Conservation (phyloP, 1,284 basidiomycete species). For the Sparassis latifolia region DNA sequence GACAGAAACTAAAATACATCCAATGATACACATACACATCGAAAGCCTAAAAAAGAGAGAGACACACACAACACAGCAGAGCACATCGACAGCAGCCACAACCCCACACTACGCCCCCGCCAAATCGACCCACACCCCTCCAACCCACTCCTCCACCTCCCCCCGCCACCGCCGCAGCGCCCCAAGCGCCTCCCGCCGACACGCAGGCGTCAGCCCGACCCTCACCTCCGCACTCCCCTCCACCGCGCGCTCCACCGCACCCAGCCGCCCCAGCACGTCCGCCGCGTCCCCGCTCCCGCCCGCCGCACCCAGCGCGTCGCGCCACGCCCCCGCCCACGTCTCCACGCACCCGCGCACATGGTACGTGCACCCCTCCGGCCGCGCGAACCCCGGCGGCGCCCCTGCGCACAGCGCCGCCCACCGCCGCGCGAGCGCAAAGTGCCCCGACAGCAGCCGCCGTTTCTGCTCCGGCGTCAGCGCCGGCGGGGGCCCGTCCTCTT, state of each 20-base stretch:
- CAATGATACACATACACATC: too few relatives aligned
- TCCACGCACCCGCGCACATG: conserved; percentile 24
- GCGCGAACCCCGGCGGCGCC: conserved; percentile 19
- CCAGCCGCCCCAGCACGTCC: conserved; percentile 26
- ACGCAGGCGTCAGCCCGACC: conserved; percentile 22
- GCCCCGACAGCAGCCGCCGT: conserved; percentile 23
- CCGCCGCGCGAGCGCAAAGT: conserved; percentile 22
- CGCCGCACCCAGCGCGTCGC: conserved; percentile 13
- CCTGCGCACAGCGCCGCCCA: conserved; percentile 21
- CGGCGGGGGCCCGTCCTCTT: conserved; percentile 2
- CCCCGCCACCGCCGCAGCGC: conserved; percentile 23
- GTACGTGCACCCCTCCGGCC: conserved; percentile 25
- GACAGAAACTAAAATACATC: too few relatives aligned
- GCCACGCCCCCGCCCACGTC: conserved; percentile 24
- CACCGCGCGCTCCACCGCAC: conserved; percentile 20
- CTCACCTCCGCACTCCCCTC: conserved; percentile 17
- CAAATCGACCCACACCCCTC: not conserved
- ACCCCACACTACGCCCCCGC: too few relatives aligned
- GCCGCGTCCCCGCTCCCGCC: conserved; percentile 12
- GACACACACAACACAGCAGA: too few relatives aligned
- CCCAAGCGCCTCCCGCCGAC: conserved; percentile 26
- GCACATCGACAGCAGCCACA: too few relatives aligned
- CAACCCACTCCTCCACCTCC: conserved; percentile 21
- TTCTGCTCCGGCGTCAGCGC: conserved; percentile 19
- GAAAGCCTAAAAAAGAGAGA: too few relatives aligned